Percentiles rank a stretch among this genome's conserved stretches.
These are phyloP conservation scores for Colletotrichum spaethianum DNA, from an alignment of 2,329 filamentous ascomycete genomes.

Conservation along the genomic window DNA sequence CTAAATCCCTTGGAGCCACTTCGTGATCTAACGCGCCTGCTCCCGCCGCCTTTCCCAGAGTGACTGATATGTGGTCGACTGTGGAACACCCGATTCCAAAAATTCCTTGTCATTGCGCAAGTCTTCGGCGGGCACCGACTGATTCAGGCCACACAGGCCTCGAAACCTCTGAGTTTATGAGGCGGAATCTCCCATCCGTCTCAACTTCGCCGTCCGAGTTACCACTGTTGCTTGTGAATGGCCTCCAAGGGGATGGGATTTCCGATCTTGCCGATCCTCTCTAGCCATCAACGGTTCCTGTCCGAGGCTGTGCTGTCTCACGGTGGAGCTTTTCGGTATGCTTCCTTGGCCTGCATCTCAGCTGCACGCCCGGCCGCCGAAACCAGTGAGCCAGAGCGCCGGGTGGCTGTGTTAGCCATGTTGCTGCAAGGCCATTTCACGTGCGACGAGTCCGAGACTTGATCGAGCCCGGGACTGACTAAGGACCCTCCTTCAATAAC, in stretches of 20 bases:
- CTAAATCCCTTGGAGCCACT: neutral
- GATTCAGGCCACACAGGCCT: constrained; percentile 2
- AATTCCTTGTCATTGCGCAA: constrained; percentile 12
- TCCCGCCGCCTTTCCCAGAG: neutral
- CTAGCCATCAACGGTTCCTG: neutral
- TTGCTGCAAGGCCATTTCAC: neutral
- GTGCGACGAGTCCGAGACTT: neutral
- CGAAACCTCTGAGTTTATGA: constrained; percentile 5
- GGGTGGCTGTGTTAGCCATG: constrained; percentile 3
- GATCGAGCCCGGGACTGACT: neutral
- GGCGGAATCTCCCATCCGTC: neutral
- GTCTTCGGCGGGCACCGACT: neutral
- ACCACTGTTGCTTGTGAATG: neutral
- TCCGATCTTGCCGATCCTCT: neutral
- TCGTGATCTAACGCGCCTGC: neutral
- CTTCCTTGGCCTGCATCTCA: neutral
- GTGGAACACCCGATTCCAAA: neutral
- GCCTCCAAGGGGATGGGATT: too few species aligned
- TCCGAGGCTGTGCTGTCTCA: constrained; percentile 26
- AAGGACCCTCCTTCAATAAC: neutral
- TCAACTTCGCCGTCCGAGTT: neutral
- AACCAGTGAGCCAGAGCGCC: constrained; percentile 10
- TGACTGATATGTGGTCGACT: neutral
- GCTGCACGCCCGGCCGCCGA: constrained; percentile 7
- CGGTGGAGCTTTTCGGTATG: constrained; percentile 12